Conservation (phyloP, 2,329 filamentous ascomycete species). For the Myriosclerotinia duriaeana region DNA sequence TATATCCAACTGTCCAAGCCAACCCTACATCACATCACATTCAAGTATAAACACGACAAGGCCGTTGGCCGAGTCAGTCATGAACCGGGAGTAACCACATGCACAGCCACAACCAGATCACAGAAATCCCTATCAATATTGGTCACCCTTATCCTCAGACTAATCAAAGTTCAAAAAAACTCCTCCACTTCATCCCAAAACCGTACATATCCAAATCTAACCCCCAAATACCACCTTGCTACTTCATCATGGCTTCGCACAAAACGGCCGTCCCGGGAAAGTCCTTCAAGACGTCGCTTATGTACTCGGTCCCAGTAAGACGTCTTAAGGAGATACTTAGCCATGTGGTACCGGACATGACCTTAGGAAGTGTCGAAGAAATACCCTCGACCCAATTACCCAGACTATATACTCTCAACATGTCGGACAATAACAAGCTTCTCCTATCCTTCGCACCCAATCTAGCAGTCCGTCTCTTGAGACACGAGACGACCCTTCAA, state of each 20-base stretch:
- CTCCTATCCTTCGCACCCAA: slow-evolving; percentile 38
- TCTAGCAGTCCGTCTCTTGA: slow-evolving; percentile 35
- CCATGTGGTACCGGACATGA: slow-evolving; percentile 34
- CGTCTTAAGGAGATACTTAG: slow-evolving; percentile 39
- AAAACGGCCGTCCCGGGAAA: slow-evolving; percentile 33
- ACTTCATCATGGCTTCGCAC: slow-evolving; percentile 32
- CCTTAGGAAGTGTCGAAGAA: slow-evolving; percentile 37
- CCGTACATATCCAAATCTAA: slow-evolving; percentile 6
- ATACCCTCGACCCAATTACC: slow-evolving; percentile 39
- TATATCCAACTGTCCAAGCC: slow-evolving; percentile 3
- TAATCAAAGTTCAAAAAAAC: slow-evolving; percentile 10
- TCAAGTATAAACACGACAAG: slow-evolving; percentile 1
- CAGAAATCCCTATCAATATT: slow-evolving; percentile 9
- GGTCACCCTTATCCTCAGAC: neutral
- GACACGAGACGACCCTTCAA: slow-evolving; percentile 38
- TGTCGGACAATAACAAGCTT: slow-evolving; percentile 37
- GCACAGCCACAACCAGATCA: neutral
- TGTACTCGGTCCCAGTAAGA: slow-evolving; percentile 39
- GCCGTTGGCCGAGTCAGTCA: neutral
- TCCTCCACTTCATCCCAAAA: neutral
- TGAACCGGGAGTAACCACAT: neutral
- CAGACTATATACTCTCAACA: slow-evolving; percentile 38
- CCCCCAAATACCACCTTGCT: neutral
- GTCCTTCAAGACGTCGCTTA: slow-evolving; percentile 34
- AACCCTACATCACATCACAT: slow-evolving; percentile 17